phyloP scores from a whole-genome alignment of 106 monocot species.

The Dendrobium huoshanense region DNA sequence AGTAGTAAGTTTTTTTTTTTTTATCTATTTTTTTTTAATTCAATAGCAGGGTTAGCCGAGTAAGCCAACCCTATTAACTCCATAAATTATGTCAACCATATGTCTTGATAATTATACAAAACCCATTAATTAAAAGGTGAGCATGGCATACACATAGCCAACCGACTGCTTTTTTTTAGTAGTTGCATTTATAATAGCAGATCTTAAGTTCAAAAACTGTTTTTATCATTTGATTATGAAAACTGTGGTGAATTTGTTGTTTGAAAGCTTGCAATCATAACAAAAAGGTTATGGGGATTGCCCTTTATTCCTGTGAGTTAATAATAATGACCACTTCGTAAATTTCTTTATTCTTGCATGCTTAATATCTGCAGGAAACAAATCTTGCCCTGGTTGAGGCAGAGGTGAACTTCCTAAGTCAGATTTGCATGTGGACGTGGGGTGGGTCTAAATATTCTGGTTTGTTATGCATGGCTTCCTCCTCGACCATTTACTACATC shows the following conservation, averaged over 20 bases:
- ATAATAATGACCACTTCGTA: not conserved
- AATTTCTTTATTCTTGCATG: not conserved
- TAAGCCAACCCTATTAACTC: too few species aligned
- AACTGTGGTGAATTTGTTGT: not conserved
- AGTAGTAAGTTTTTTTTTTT: too few species aligned
- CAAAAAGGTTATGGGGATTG: not conserved
- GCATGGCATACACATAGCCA: too few species aligned
- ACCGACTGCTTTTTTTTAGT: too few species aligned
- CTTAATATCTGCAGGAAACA: conserved; percentile 13
- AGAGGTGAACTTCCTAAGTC: conserved; percentile 22
- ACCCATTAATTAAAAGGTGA: too few species aligned
- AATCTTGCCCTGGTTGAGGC: not conserved
- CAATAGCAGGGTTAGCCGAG: too few species aligned
- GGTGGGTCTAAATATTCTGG: conserved; percentile 50
- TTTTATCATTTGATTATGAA: too few species aligned
- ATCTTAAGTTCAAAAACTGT: too few species aligned
- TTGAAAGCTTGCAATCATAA: not conserved
- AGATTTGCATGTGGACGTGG: conserved; percentile 41
- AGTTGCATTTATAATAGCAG: too few species aligned
- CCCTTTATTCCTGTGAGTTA: not conserved
- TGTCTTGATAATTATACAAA: too few species aligned
- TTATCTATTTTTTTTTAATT: too few species aligned
- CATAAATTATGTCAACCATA: too few species aligned
- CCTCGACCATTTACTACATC: conserved; percentile 30
- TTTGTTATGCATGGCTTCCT: conserved; percentile 33